Percentiles rank a stretch among this genome's conserved stretches.
phyloP scores from a whole-genome alignment of 2,329 filamentous ascomycete species.

The Venturia pyrina region DNA sequence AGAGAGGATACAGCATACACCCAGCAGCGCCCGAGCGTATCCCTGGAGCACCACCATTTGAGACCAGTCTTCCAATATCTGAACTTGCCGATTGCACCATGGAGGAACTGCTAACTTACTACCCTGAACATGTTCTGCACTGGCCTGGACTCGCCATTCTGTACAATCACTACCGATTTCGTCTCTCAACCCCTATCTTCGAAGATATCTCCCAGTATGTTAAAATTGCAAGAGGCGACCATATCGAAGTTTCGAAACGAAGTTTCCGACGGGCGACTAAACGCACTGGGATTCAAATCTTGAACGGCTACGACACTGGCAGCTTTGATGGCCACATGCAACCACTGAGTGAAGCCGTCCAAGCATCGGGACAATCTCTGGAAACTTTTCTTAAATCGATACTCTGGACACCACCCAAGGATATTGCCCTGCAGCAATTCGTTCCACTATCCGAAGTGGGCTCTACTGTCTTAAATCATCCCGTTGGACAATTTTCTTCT shows the following conservation, averaged over 20 bases:
- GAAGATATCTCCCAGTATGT: neutral
- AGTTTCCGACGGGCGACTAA: neutral
- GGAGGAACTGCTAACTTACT: slow-evolving; percentile 6
- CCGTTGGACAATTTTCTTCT: neutral
- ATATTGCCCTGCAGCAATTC: neutral
- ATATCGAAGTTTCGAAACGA: neutral
- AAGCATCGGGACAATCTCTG: neutral
- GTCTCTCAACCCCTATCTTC: neutral
- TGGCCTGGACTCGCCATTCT: slow-evolving; percentile 8
- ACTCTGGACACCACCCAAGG: neutral
- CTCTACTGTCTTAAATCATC: neutral
- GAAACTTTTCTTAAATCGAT: neutral
- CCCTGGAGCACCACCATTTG: slow-evolving; percentile 3
- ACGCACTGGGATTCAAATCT: neutral
- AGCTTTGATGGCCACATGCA: neutral
- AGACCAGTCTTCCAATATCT: neutral
- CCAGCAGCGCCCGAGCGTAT: neutral
- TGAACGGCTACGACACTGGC: neutral
- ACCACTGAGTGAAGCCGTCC: neutral
- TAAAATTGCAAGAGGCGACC: neutral
- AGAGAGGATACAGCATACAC: neutral
- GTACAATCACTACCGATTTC: slow-evolving; percentile 1
- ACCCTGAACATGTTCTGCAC: slow-evolving; percentile 7
- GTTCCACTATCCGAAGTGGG: neutral
- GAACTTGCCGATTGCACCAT: neutral